Base-by-base conservation (phyloP, 306 rosid genomes). In the Trifolium subterraneum region DNA sequence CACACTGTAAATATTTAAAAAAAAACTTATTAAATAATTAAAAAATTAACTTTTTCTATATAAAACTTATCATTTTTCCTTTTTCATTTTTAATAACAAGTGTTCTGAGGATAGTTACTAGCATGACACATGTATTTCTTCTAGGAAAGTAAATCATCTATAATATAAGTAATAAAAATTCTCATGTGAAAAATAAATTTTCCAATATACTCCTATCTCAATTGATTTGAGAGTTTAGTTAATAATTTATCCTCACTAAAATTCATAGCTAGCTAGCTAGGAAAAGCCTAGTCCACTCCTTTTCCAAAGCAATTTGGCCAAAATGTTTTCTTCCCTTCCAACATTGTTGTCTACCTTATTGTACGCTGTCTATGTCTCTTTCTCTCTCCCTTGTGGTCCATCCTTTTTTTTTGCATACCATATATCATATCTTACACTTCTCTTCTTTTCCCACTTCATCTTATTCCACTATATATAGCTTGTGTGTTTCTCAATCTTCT, bases 321-420 rank as follows among this genome's bases (percentile, higher is more conserved):
- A 42, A 42, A 48, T 88, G 89, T 93, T 89, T 75, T 85, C 89
- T 80, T 59, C 91, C 71, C 78, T 77, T 81, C 87, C 91, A 86
- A 89, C 93, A 93, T 82, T 80, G 81, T 71, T 87, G 82, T 89
- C 91, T 79, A 52, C 42, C 82, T 61, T 76, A 75, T 78, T 75
- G 89, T 84, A 78, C 86, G 58, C 78, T 79, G 79, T 76, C 82
- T 63, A 36, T 60, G 74, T 64, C 79, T 65, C 80, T 41, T 60
- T 63, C 85, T 72, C 78, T 75, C 82, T 65, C 52, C 44, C 16
- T 44, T 64, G 87, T 88, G 96, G 92, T 91, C 89, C 94, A 79
- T 71, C 66, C 66, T 71, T 71, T 22, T 71, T 71, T 22, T 73
- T 76, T 72, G 45, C 76, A 59, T 13, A 71, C 51, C 50, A 35